Base-by-base conservation (phyloP, 129 eudicot genomes). In the Sambucus nigra region DNA sequence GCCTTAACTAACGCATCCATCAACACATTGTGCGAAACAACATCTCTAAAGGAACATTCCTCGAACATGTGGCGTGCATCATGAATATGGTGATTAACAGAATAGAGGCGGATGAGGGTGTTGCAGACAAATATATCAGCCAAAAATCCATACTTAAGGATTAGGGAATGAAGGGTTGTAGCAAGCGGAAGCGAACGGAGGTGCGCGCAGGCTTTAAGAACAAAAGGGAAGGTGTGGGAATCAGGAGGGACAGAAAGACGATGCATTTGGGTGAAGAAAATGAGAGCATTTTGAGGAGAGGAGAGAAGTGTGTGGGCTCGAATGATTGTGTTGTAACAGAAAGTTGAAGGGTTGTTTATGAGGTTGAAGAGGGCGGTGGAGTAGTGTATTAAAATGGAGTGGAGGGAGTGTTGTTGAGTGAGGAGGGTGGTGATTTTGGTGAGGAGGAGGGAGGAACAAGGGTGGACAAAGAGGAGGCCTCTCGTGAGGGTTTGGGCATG, bases 1-100 rank as follows among this genome's bases (percentile, higher is more conserved):
- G 39, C 57, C 64, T 79, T 82, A 4, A 86, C 76, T 55, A 70
- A 75, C 68, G 84, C 95, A 71, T 86, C 85, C 33, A 86, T 57
- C 62, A 86, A 61, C 10, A 63, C 71, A 60, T 86, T 86, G 60
- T 73, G 76, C 0, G 84, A 75, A 53, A 86, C 83, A 28, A 68
- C 71, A 63, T 86, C 93, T 54, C 66, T 79, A 2, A 47, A 19
- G 50, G 52, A 22, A 68, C 74, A 67, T 66, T 65, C 82, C n/a
- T 70, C 88, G 48, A 82, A 82, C 75, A 82, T 68, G 69, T 48
- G 52, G 10, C 52, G 40, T 3, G 94, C 94, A 57, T 59, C 58
- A 12, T 21, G 59, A 40, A 82, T 25, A 9, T 47, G 51, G 40
- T 72, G 55, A 32, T 40, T 48, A 17, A 27, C 63, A 58, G 63